Conservation (phyloP, 768 basidiomycete genomes). For the Kwoniella sp. region DNA sequence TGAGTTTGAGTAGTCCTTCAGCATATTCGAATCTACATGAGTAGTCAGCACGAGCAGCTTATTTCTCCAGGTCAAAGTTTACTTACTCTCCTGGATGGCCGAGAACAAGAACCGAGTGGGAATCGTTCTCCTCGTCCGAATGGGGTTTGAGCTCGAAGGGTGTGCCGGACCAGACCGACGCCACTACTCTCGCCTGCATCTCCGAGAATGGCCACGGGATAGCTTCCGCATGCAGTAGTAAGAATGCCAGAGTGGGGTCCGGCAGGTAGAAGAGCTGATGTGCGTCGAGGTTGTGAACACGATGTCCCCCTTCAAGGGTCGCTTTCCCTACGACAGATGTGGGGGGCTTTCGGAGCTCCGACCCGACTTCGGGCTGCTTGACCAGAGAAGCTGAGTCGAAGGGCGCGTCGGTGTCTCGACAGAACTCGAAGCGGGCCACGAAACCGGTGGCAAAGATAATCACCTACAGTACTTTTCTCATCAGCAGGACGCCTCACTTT, state of each 20-base stretch:
- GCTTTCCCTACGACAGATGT: neutral
- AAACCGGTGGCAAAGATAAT: slow-evolving; percentile 18
- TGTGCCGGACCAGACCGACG: slow-evolving; percentile 11
- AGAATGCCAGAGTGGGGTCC: slow-evolving; percentile 14
- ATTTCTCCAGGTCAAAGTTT: neutral
- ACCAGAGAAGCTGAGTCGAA: slow-evolving; percentile 12
- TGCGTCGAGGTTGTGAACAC: slow-evolving; percentile 14
- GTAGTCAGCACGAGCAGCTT: slow-evolving; percentile 1
- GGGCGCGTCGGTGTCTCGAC: slow-evolving; percentile 9
- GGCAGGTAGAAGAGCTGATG: slow-evolving; percentile 22
- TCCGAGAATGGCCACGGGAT: slow-evolving; percentile 21
- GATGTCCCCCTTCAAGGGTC: slow-evolving; percentile 12
- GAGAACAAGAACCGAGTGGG: slow-evolving; percentile 19
- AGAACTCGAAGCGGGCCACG: slow-evolving; percentile 17
- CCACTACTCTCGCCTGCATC: slow-evolving; percentile 15
- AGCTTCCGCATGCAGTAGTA: slow-evolving; percentile 15
- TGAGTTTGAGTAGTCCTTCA: slow-evolving; percentile 21
- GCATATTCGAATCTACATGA: slow-evolving; percentile 18
- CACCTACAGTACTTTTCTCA: neutral
- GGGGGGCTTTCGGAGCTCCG: neutral
- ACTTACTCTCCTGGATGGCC: slow-evolving; percentile 29
- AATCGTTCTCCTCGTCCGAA: slow-evolving; percentile 18
- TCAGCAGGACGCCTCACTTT: neutral
- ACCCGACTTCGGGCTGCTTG: neutral
- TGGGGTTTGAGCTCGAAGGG: slow-evolving; percentile 12